A percentile compares a stretch with the other conserved stretches of the same genome.
Conservation (phyloP, 2,329 filamentous ascomycete species). For the Alternaria alternata region DNA sequence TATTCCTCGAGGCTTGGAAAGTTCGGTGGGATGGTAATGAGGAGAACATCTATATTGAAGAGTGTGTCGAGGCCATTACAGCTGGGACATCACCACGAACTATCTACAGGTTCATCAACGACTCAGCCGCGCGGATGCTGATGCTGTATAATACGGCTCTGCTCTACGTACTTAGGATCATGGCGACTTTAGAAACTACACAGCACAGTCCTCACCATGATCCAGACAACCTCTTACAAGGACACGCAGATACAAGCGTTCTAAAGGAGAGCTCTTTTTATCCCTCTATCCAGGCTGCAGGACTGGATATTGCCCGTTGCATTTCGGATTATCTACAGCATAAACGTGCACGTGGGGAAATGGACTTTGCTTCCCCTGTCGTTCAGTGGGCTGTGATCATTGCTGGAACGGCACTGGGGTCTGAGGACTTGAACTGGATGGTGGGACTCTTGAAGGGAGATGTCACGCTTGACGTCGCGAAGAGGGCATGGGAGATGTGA, state of each 20-base stretch:
- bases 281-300: conserved; percentile 20
- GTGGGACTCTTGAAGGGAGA: not conserved
- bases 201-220: not conserved
- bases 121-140: conserved; percentile 22
- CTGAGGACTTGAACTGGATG: not conserved
- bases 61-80: not conserved
- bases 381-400: conserved; percentile 35
- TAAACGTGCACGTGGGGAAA: conserved; percentile 11
- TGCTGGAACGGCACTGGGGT: conserved; percentile 24
- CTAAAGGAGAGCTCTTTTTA: not conserved
- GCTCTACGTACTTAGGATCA: conserved; percentile 35
- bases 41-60: conserved; percentile 4
- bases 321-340: conserved; percentile 28
- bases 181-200: conserved; percentile 19
- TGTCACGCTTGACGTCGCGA: not conserved
- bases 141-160: conserved; percentile 43
- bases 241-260: not conserved
- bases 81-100: not conserved
- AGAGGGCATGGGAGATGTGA: conserved; percentile 1
- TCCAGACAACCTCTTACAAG: not conserved
- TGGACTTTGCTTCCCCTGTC: conserved; percentile 20
- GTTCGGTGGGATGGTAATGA: conserved; percentile 16
- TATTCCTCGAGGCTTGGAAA: conserved; percentile 20
- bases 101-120: conserved; percentile 14
- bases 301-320: conserved; percentile 30